Percentiles rank a stretch among this genome's conserved stretches.
These are phyloP conservation scores for Phycomyces blakesleeanus DNA, from an alignment of 192 early-diverging fungal genomes.

Conservation along the genomic window DNA sequence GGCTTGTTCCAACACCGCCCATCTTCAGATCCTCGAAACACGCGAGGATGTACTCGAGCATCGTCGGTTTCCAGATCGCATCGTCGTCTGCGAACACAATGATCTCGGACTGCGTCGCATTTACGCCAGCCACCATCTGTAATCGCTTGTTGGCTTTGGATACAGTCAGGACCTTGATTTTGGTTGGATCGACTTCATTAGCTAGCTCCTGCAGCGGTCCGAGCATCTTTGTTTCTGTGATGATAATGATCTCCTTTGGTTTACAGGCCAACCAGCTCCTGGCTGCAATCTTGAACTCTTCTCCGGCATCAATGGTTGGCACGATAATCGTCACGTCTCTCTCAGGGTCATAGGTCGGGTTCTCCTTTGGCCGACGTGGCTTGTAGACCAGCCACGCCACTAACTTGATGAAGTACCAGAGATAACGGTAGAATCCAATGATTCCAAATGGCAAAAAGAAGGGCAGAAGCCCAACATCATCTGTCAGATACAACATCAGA, in stretches of 20 bases:
- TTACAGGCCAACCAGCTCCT: slow-evolving; percentile 57
- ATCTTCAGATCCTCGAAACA: slow-evolving; percentile 70
- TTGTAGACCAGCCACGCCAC: slow-evolving; percentile 59
- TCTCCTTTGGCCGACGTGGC: slow-evolving; percentile 51
- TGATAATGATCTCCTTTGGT: slow-evolving; percentile 69
- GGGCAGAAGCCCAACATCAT: slow-evolving; percentile 52
- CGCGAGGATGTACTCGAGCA: slow-evolving; percentile 61
- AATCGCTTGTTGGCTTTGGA: slow-evolving; percentile 59
- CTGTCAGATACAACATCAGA: slow-evolving; percentile 67
- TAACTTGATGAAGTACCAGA: slow-evolving; percentile 67
- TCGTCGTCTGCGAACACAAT: slow-evolving; percentile 71
- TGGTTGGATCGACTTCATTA: slow-evolving; percentile 53
- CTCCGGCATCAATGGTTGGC: slow-evolving; percentile 74
- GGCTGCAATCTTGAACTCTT: slow-evolving; percentile 66
- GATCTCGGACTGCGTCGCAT: slow-evolving; percentile 58
- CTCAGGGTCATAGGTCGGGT: slow-evolving; percentile 52
- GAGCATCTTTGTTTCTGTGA: slow-evolving; percentile 56
- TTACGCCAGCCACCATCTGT: slow-evolving; percentile 68
- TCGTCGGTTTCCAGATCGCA: slow-evolving; percentile 63
- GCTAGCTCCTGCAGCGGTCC: slow-evolving; percentile 52
- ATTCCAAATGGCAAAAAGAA: slow-evolving; percentile 69
- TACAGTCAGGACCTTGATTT: slow-evolving; percentile 55
- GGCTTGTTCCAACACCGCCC: slow-evolving; percentile 68
- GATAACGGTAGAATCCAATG: slow-evolving; percentile 68
- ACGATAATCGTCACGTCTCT: slow-evolving; percentile 70